Base-by-base conservation (phyloP, 257 asterid species). In the Petunia axillaris region DNA sequence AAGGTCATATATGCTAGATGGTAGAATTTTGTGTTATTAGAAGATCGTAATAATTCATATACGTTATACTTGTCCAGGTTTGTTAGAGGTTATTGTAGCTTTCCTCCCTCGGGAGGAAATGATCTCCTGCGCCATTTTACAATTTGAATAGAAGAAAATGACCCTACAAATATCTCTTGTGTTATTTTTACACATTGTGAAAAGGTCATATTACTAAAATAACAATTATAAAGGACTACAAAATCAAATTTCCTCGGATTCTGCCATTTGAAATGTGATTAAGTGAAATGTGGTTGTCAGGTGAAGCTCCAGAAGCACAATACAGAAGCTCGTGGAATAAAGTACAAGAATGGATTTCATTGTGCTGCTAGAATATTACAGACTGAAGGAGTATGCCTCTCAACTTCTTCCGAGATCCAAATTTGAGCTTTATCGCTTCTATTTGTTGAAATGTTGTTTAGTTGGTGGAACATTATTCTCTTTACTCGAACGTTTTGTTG, bases 221-320 rank as follows among this genome's bases (percentile, higher is more conserved):
- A 25, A 25, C 25, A 25, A 25, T 25, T 25, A 25, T 25, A 25
- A 25, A 25, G 25, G 25, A 25, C 25, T 25, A 25, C 25, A 25
- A 25, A 25, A 25, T 25, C 25, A 46, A 39, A 35, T 2, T 71
- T 48, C 9, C 8, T 71, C 13, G 2, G 3, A 11, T 0, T 50
- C 4, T 71, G 36, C 77, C 4, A 1, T 25, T 71, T 11, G 77
- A 70, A 25, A 25, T 25, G 25, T 25, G 25, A 36, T 70, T 9
- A 71, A 46, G 59, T 71, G 60, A 71, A 48, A 43, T 80, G 36
- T 53, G 4, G 65, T 79, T 64, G 40, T 79, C 93, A 95, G 98
- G 99, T 95, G 79, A 93, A 92, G 87, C 93, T 95, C 80, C 98
- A 95, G 85, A 95, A 90, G 80, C 95, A 93, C 87, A 95, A 95